A percentile compares a stretch with the other conserved stretches of the same genome.
Evolutionary conservation across 2,329 filamentous ascomycete genomes (phyloP).

Genomic region (Fusarium multiceps): DNA sequence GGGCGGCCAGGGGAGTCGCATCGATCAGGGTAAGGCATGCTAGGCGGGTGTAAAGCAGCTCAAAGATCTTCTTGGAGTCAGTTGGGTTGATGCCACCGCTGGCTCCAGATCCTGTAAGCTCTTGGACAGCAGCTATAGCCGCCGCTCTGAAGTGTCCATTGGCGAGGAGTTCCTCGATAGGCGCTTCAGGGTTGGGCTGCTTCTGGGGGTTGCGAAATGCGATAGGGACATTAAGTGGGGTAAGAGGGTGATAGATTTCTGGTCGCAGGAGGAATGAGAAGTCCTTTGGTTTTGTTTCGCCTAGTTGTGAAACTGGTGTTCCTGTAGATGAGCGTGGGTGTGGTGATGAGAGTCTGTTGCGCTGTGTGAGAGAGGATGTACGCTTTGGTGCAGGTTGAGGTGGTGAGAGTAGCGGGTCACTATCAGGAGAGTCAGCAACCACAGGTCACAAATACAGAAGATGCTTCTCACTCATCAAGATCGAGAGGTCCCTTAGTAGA

Average conservation of each 20-base stretch:
- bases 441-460: neutral
- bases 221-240: slow-evolving; percentile 67
- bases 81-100: slow-evolving; percentile 60
- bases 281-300: slow-evolving; percentile 65
- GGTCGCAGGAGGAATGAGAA: slow-evolving; percentile 83
- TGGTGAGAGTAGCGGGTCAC: slow-evolving; percentile 48
- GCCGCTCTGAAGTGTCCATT: slow-evolving; percentile 84
- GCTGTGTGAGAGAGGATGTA: slow-evolving; percentile 19
- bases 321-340: slow-evolving; percentile 41
- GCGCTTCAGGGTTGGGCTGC: slow-evolving; percentile 70
- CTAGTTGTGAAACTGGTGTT: slow-evolving; percentile 48
- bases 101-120: slow-evolving; percentile 64
- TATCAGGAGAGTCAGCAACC: slow-evolving; percentile 11
- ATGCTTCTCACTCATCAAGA: slow-evolving; percentile 72
- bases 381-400: slow-evolving; percentile 44
- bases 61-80: slow-evolving; percentile 76
- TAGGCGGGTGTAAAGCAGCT: slow-evolving; percentile 82
- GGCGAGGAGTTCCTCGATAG: slow-evolving; percentile 75
- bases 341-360: slow-evolving; percentile 43
- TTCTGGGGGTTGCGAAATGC: slow-evolving; percentile 77
- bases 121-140: slow-evolving; percentile 73
- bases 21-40: slow-evolving; percentile 85
- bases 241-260: slow-evolving; percentile 85
- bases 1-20: slow-evolving; percentile 74
- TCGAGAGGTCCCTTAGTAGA: slow-evolving; percentile 85